Evolutionary conservation across 2,329 filamentous ascomycete genomes (phyloP).

Genomic region (Fusarium compactum): DNA sequence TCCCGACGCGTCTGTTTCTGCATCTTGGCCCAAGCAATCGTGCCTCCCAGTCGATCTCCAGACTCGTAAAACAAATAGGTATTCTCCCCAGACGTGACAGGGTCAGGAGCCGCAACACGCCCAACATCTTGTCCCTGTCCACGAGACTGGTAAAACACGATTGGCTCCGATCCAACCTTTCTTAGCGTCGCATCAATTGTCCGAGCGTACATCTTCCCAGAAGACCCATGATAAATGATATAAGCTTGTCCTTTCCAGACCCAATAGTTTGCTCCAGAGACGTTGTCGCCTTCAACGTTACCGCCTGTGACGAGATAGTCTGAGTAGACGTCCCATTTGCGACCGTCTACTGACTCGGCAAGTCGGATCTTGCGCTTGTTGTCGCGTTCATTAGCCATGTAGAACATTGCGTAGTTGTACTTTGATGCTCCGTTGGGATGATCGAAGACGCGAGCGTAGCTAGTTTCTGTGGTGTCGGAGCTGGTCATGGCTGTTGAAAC

Average conservation of each 20-base stretch:
- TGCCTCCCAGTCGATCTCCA: not conserved
- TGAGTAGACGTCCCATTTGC: constrained; percentile 31
- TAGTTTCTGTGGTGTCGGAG: constrained; percentile 40
- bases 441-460: constrained; percentile 44
- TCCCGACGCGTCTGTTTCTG: not conserved
- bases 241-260: constrained; percentile 21
- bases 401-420: constrained; percentile 46
- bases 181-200: constrained; percentile 30
- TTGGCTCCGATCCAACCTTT: constrained; percentile 17
- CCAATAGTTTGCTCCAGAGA: constrained; percentile 30
- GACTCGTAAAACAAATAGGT: constrained; percentile 31
- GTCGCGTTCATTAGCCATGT: constrained; percentile 45
- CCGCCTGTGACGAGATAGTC: constrained; percentile 20
- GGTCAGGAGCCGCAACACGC: constrained; percentile 19
- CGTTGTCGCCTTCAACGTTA: constrained; percentile 2
- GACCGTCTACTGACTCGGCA: constrained; percentile 43
- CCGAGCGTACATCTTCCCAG: constrained; percentile 18
- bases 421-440: constrained; percentile 39
- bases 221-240: constrained; percentile 23
- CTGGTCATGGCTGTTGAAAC: constrained; percentile 43
- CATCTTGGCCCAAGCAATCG: constrained; percentile 26
- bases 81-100: not conserved
- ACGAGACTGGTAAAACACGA: constrained; percentile 22
- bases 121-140: constrained; percentile 9
- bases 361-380: constrained; percentile 43